phyloP scores from a whole-genome alignment of 2,329 filamentous ascomycete species.

The Penicillium frequentans region DNA sequence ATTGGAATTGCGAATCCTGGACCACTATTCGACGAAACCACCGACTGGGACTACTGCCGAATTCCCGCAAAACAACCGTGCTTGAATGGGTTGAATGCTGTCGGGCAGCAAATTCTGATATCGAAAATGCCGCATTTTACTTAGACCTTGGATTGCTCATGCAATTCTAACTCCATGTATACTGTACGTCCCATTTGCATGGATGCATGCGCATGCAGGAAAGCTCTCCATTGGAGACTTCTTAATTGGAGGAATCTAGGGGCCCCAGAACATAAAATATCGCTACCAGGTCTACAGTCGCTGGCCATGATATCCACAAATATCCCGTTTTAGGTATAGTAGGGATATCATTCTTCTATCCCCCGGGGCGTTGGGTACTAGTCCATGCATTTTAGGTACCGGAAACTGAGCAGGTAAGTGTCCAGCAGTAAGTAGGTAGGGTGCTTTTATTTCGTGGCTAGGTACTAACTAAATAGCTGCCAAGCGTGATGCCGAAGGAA shows the following conservation, averaged over 20 bases:
- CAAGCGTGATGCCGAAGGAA: conserved; percentile 7
- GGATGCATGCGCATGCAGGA: neutral
- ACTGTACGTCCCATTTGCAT: too few species aligned
- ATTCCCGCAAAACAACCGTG: conserved; percentile 4
- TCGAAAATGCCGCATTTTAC: conserved; percentile 1
- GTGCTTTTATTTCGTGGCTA: neutral
- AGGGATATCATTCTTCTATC: too few species aligned
- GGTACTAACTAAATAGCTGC: neutral
- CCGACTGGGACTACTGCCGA: conserved; percentile 9
- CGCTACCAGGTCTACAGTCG: too few species aligned
- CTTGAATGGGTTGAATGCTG: neutral
- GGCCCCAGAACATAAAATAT: too few species aligned
- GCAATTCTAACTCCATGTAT: neutral
- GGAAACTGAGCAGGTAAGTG: too few species aligned
- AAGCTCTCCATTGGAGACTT: neutral
- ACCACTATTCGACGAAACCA: conserved; percentile 25
- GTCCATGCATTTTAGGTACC: too few species aligned
- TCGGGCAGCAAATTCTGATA: conserved; percentile 1
- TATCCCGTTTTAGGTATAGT: too few species aligned
- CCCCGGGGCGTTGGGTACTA: too few species aligned
- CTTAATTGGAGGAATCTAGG: too few species aligned
- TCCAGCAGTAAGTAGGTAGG: neutral
- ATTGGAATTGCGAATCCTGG: conserved; percentile 10
- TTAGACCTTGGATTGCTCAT: neutral
- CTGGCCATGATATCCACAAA: too few species aligned